These are phyloP conservation scores for Gossypium mustelinum DNA, from an alignment of 345 rosid genomes.

Conservation along the genomic window DNA sequence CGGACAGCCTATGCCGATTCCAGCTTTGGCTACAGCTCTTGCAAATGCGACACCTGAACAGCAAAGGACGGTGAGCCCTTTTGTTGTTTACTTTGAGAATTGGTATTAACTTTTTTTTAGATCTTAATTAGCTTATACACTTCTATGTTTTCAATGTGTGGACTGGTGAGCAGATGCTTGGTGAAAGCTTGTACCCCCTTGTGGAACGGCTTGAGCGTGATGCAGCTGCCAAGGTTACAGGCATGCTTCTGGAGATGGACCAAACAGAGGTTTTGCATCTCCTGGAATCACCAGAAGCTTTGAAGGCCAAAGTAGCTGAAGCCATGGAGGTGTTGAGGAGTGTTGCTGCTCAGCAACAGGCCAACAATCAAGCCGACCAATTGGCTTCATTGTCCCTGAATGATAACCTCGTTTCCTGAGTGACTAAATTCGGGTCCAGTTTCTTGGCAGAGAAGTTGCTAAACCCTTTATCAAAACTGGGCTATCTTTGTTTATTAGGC, in stretches of 20 bases:
- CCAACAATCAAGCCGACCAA: slow-evolving; percentile 43
- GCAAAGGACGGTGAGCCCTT: slow-evolving; percentile 57
- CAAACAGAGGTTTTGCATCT: slow-evolving; percentile 78
- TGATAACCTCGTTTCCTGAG: slow-evolving; percentile 46
- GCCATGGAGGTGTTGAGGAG: slow-evolving; percentile 71
- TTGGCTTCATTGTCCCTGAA: slow-evolving; percentile 57
- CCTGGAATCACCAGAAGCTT: slow-evolving; percentile 63
- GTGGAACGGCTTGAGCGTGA: slow-evolving; percentile 75
- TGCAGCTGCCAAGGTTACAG: slow-evolving; percentile 69
- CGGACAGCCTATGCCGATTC: slow-evolving; percentile 51
- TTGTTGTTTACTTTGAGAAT: neutral
- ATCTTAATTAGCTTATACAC: neutral
- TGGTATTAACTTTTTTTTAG: neutral
- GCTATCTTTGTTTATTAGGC: neutral
- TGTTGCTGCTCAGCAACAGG: slow-evolving; percentile 51
- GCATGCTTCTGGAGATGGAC: slow-evolving; percentile 90
- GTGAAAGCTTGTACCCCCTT: slow-evolving; percentile 65
- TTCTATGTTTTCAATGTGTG: neutral
- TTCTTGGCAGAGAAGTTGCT: neutral
- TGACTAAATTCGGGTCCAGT: neutral
- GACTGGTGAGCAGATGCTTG: slow-evolving; percentile 51
- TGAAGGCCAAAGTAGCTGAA: slow-evolving; percentile 66
- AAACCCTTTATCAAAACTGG: neutral
- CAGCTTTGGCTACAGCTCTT: slow-evolving; percentile 66
- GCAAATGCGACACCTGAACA: slow-evolving; percentile 65